Conservation (phyloP, 1,139 yeast genomes). For the Geotrichum macrosporum region DNA sequence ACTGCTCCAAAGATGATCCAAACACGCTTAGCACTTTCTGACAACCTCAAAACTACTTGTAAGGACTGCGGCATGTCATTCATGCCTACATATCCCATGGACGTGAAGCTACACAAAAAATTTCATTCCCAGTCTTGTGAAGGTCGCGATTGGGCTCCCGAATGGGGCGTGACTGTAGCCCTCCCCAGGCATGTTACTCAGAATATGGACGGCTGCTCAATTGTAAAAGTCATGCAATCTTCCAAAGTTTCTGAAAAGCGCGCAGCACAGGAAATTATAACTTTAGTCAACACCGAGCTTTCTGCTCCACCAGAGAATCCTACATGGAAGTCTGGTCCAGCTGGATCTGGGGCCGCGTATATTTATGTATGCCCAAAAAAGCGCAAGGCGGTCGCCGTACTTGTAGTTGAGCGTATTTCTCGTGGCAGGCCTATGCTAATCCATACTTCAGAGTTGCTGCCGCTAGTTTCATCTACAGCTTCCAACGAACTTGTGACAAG, state of each 20-base stretch:
- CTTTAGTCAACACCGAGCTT: slow-evolving; percentile 55
- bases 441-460: slow-evolving; percentile 40
- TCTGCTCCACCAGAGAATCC: slow-evolving; percentile 54
- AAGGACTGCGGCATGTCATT: slow-evolving; percentile 59
- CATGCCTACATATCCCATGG: slow-evolving; percentile 44
- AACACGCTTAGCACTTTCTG: slow-evolving; percentile 37
- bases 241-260: slow-evolving; percentile 32
- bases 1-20: slow-evolving; percentile 9
- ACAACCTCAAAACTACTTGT: slow-evolving; percentile 41
- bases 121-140: slow-evolving; percentile 43
- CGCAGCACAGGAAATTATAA: slow-evolving; percentile 41
- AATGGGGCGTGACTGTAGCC: slow-evolving; percentile 35
- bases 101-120: slow-evolving; percentile 46
- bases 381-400: slow-evolving; percentile 49
- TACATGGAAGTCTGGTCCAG: slow-evolving; percentile 42
- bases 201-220: slow-evolving; percentile 21
- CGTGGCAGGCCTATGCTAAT: slow-evolving; percentile 48
- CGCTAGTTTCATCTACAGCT: slow-evolving; percentile 37
- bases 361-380: slow-evolving; percentile 47
- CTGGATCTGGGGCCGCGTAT: slow-evolving; percentile 39
- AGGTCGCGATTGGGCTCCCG: slow-evolving; percentile 46
- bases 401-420: slow-evolving; percentile 42
- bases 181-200: not conserved
- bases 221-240: slow-evolving; percentile 35
- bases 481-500: not conserved